A percentile compares a stretch with the other conserved stretches of the same genome.
These are phyloP conservation scores for Fusarium sp. DNA, from an alignment of 2,329 filamentous ascomycete genomes.

Conservation along the genomic window DNA sequence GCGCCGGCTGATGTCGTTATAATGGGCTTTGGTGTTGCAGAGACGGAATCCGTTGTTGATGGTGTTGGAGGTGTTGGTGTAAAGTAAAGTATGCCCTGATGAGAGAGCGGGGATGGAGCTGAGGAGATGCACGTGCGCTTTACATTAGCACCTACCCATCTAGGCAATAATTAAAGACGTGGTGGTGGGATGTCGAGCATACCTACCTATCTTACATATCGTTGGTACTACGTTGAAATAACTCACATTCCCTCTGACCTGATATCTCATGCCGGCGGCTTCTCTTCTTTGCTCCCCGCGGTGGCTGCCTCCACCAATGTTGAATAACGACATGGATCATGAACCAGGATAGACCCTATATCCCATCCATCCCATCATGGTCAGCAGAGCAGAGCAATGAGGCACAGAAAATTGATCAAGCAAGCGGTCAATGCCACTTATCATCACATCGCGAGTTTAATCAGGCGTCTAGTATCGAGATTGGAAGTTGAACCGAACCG, in stretches of 20 bases:
- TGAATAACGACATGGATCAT: slow-evolving; percentile 22
- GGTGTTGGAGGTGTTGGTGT: slow-evolving; percentile 4
- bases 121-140: slow-evolving; percentile 39
- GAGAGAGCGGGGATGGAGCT: neutral
- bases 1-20: neutral
- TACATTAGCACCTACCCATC: slow-evolving; percentile 42
- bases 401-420: slow-evolving; percentile 25
- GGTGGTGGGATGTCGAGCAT: slow-evolving; percentile 3
- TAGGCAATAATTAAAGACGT: slow-evolving; percentile 24
- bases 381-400: slow-evolving; percentile 38
- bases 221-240: neutral
- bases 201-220: no score
- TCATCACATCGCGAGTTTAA: neutral
- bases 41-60: slow-evolving; percentile 5
- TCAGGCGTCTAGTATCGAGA: slow-evolving; percentile 15
- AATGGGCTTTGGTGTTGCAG: slow-evolving; percentile 1
- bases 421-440: slow-evolving; percentile 14
- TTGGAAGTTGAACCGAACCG: slow-evolving; percentile 20
- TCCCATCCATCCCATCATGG: slow-evolving; percentile 32
- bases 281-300: slow-evolving; percentile 41
- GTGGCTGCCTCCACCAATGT: slow-evolving; percentile 15
- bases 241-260: slow-evolving; percentile 17
- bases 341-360: slow-evolving; percentile 18
- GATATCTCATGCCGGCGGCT: slow-evolving; percentile 42
- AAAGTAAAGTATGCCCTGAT: slow-evolving; percentile 6